Evolutionary conservation across 441 rosid genomes (phyloP), one percentile per base, ranked within the genome.

Genomic region (Euphorbia celastroides): DNA sequence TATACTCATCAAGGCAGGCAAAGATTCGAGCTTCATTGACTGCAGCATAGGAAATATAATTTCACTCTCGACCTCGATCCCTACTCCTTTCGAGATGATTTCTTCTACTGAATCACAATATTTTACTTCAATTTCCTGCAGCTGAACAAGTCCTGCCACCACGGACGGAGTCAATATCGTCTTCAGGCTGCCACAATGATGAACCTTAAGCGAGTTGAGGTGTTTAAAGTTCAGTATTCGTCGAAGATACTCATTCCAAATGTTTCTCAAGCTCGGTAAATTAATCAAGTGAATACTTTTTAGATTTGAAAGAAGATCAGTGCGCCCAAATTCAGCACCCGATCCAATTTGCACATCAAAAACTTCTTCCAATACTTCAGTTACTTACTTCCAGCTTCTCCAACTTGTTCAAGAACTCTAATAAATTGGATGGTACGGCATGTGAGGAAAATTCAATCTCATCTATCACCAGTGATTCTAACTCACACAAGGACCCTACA

Each of bases 141-240:
- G 72, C 14, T 23, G 57, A 19, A 22, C 65, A 16, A 78, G 70
- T 46, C 55, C 23, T 59, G 27, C 44, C 3, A 31, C 60, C 46
- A 32, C 26, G 3, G 74, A 31, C 0, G 61, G 25, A 25, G 75
- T 68, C 41, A 64, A 64, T 6, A 74, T 27, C 60, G 62, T 14
- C 54, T 17, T 69, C 67, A 78, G 62, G 54, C 67, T 69, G 62
- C 69, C 59, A 23, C 74, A 74, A 7, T 46, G 57, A 34, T 60
- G 36, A 61, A 68, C 11, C 14, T 60, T 55, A 4, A 75, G 27
- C 2, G 5, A 19, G 26, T 14, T 56, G 11, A 75, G 68, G 30
- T 67, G 59, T 14, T 8, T 23, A 14, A 75, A 60, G 36, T 22
- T 48, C 22, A 64, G 54, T 11, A 13, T 31, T 5, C 32, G 60